Evolutionary conservation across 2,329 filamentous ascomycete genomes (phyloP).

Genomic region (Scedosporium minutisporum): DNA sequence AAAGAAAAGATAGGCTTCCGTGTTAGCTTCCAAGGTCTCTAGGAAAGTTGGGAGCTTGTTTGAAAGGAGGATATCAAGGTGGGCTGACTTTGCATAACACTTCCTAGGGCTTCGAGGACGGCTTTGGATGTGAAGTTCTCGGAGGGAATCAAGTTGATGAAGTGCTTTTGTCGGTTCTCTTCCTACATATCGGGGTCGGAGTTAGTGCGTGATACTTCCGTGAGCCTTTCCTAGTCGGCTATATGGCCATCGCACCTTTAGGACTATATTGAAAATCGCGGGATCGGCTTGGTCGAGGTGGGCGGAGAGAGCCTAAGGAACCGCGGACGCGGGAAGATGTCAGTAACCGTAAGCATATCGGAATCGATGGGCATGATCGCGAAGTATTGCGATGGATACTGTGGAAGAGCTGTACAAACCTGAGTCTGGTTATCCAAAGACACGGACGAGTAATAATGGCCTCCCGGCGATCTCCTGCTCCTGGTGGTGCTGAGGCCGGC

Average conservation of each 20-base stretch:
- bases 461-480: slow-evolving; percentile 12
- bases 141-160: slow-evolving; percentile 93
- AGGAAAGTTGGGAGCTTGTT: neutral
- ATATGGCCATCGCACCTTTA: slow-evolving; percentile 58
- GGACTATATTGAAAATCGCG: slow-evolving; percentile 76
- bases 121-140: slow-evolving; percentile 95
- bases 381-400: neutral
- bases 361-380: neutral
- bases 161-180: slow-evolving; percentile 93
- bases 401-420: slow-evolving; percentile 26
- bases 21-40: slow-evolving; percentile 1
- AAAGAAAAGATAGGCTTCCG: slow-evolving; percentile 20
- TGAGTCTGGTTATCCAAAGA: slow-evolving; percentile 49
- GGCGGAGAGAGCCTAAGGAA: slow-evolving; percentile 61
- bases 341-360: neutral
- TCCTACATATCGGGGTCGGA: slow-evolving; percentile 45
- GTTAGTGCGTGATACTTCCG: neutral
- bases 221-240: neutral
- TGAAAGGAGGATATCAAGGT: neutral
- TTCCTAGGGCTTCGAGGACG: slow-evolving; percentile 82
- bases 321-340: neutral
- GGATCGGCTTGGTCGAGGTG: slow-evolving; percentile 79
- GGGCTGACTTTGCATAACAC: slow-evolving; percentile 80
- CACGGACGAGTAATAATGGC: slow-evolving; percentile 35
- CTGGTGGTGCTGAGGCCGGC: neutral